Evolutionary conservation across 495 filamentous ascomycete species (phyloP).

Genomic region (Rhypophila decipiens): DNA sequence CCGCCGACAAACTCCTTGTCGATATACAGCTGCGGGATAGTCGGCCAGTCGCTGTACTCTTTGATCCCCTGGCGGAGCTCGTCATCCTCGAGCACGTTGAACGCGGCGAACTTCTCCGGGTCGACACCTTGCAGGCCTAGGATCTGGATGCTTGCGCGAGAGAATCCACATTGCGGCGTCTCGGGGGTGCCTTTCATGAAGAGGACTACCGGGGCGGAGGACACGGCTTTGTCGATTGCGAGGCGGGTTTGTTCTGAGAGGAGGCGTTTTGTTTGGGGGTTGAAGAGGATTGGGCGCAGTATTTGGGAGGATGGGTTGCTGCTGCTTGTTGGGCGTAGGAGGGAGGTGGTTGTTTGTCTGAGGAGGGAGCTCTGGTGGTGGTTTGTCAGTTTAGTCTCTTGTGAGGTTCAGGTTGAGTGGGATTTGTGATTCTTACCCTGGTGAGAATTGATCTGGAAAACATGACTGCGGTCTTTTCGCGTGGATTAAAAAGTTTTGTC

Average conservation of each 20-base stretch:
- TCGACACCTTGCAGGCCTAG: slow-evolving; percentile 91
- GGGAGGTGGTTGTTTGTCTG: too few species aligned
- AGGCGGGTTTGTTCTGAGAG: slow-evolving; percentile 69
- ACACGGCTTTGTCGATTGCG: slow-evolving; percentile 84
- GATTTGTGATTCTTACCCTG: slow-evolving; percentile 12
- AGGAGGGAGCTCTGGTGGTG: too few species aligned
- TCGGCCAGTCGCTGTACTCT: slow-evolving; percentile 98
- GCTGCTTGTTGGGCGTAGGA: neutral
- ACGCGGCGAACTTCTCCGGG: slow-evolving; percentile 91
- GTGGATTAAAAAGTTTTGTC: too few species aligned
- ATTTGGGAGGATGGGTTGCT: neutral
- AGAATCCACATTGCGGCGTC: slow-evolving; percentile 97
- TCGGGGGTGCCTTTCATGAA: slow-evolving; percentile 99
- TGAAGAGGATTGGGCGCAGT: slow-evolving; percentile 26
- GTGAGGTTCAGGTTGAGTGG: neutral
- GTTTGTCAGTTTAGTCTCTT: neutral
- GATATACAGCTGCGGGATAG: slow-evolving; percentile 93
- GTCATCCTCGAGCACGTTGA: slow-evolving; percentile 89
- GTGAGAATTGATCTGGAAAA: slow-evolving; percentile 20
- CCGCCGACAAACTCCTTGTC: slow-evolving; percentile 94
- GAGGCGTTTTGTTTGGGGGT: slow-evolving; percentile 43
- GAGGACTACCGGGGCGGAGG: slow-evolving; percentile 81
- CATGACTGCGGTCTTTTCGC: slow-evolving; percentile 10
- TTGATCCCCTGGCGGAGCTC: slow-evolving; percentile 90
- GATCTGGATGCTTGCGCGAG: slow-evolving; percentile 89